Conservation (phyloP, 2,329 filamentous ascomycete species). For the Pseudogymnoascus sp. region DNA sequence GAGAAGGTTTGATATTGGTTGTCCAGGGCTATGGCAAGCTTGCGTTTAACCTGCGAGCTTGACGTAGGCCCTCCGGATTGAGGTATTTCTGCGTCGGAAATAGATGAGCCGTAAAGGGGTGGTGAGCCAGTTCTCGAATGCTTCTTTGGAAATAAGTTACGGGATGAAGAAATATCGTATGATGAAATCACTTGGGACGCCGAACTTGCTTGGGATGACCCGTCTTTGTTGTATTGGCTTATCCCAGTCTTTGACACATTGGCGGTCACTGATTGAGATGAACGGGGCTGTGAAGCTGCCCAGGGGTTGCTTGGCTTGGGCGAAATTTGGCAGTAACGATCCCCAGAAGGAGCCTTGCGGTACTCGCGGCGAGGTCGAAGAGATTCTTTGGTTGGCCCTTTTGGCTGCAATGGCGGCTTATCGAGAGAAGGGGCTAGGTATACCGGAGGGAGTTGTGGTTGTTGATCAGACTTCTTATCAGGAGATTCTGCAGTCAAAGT, state of each 20-base stretch:
- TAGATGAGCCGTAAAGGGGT: neutral
- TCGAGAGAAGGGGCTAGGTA: constrained; percentile 19
- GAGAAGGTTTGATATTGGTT: neutral
- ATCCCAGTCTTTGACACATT: neutral
- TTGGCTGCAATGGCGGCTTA: neutral
- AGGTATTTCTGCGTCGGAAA: neutral
- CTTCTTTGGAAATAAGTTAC: constrained; percentile 2
- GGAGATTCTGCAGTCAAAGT: neutral
- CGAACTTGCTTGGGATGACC: neutral
- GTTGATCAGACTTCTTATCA: constrained; percentile 13
- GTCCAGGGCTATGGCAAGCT: neutral
- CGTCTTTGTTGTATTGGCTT: neutral
- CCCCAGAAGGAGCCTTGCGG: neutral
- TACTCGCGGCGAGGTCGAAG: neutral
- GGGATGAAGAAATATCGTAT: neutral
- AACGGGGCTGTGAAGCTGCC: neutral
- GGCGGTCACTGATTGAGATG: neutral
- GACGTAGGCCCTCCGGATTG: neutral
- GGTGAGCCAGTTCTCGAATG: neutral
- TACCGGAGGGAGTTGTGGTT: constrained; percentile 10
- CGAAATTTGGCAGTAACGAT: neutral
- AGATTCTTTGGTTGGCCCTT: neutral
- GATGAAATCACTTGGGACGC: neutral
- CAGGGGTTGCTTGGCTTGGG: neutral
- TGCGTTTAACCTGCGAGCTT: neutral